Conservation (phyloP, 352 stramenopile genomes). For the Pythium phragmitis region DNA sequence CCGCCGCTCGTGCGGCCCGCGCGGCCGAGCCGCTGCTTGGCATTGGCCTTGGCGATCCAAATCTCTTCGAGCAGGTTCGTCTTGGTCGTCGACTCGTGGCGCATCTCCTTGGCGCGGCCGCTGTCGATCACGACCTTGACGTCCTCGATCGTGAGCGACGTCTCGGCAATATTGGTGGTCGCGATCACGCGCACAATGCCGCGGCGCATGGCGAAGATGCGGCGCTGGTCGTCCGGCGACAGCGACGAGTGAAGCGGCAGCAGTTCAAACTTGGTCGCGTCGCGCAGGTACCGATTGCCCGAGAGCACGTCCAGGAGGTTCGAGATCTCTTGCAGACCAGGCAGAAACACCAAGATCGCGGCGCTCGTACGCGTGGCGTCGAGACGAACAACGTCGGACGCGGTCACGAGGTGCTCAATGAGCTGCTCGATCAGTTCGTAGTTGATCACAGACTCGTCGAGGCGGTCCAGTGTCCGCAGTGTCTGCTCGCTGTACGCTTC, state of each 20-base stretch:
- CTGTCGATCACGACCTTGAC: constrained; percentile 95
- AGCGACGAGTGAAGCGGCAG: constrained; percentile 94
- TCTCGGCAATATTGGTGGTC: constrained; percentile 97
- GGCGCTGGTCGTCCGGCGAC: constrained; percentile 91
- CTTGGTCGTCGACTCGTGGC: constrained; percentile 72
- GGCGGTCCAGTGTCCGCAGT: constrained; percentile 71
- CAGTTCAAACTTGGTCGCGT: constrained; percentile 60
- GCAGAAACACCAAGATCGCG: constrained; percentile 96
- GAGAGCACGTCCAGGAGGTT: constrained; percentile 72
- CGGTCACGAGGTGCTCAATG: constrained; percentile 73
- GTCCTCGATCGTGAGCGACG: constrained; percentile 95
- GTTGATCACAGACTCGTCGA: constrained; percentile 93
- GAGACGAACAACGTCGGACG: constrained; percentile 38
- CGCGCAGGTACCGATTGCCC: constrained; percentile 50
- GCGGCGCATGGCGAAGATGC: constrained; percentile 84
- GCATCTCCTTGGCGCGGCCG: constrained; percentile 93
- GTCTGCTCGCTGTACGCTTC: constrained; percentile 86
- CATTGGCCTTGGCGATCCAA: constrained; percentile 89
- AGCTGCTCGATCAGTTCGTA: constrained; percentile 93
- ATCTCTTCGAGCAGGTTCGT: constrained; percentile 91
- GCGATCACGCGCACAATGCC: constrained; percentile 92
- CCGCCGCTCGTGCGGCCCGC: constrained; percentile 92
- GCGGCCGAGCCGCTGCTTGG: constrained; percentile 87
- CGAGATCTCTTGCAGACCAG: constrained; percentile 94
- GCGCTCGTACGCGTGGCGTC: constrained; percentile 33